phyloP scores from a whole-genome alignment of 768 basidiomycete species.

The Tylopilus rubrobrunneus region DNA sequence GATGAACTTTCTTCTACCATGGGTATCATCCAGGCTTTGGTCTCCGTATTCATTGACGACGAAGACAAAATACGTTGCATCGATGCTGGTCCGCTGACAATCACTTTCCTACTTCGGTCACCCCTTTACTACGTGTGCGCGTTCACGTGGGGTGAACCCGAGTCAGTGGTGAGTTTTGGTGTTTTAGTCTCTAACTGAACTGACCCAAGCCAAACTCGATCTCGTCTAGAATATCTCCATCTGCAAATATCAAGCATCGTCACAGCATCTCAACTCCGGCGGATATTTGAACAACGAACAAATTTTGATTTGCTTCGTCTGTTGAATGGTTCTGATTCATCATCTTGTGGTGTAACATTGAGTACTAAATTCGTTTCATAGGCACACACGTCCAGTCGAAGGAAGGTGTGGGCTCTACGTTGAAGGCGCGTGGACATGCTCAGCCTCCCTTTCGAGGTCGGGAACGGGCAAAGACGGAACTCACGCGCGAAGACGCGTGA shows the following conservation, averaged over 20 bases:
- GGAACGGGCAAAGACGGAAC: slow-evolving; percentile 29
- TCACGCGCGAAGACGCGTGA: slow-evolving; percentile 56
- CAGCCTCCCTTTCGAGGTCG: slow-evolving; percentile 30
- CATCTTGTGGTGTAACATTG: slow-evolving; percentile 29
- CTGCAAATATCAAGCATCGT: slow-evolving; percentile 90
- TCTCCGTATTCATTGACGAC: slow-evolving; percentile 94
- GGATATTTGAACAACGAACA: slow-evolving; percentile 82
- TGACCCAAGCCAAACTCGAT: slow-evolving; percentile 77
- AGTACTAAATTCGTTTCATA: slow-evolving; percentile 25
- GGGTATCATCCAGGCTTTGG: slow-evolving; percentile 91
- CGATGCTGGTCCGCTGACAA: slow-evolving; percentile 75
- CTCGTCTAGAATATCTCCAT: slow-evolving; percentile 93
- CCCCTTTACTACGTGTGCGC: slow-evolving; percentile 94
- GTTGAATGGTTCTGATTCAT: slow-evolving; percentile 47
- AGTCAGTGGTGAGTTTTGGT: slow-evolving; percentile 72
- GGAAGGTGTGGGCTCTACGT: slow-evolving; percentile 28
- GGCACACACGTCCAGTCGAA: slow-evolving; percentile 48
- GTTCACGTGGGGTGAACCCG: slow-evolving; percentile 93
- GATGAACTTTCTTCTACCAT: slow-evolving; percentile 73
- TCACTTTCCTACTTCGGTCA: slow-evolving; percentile 80
- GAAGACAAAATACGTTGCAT: slow-evolving; percentile 83
- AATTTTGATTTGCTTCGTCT: slow-evolving; percentile 88
- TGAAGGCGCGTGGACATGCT: slow-evolving; percentile 35
- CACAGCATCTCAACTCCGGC: slow-evolving; percentile 76
- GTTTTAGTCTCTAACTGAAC: slow-evolving; percentile 25